phyloP scores from a whole-genome alignment of 208 protist genomes.

The Phytomonas serpens region DNA sequence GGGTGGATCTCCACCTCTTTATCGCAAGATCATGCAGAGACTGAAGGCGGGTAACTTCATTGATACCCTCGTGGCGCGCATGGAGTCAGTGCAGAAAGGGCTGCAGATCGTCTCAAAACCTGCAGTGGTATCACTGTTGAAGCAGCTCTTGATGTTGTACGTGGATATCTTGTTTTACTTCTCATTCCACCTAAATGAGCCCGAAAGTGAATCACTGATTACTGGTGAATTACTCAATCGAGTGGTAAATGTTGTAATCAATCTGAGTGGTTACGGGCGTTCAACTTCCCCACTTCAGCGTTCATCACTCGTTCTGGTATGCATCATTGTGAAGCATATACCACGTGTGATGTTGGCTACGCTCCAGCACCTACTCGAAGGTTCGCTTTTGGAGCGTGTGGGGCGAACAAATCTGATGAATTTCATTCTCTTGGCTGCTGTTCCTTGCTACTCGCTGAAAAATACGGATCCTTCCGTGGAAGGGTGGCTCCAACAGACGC shows the following conservation, averaged over 20 bases:
- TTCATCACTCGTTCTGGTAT: neutral
- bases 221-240: neutral
- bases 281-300: neutral
- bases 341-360: neutral
- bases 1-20: neutral
- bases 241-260: neutral
- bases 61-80: neutral
- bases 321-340: neutral
- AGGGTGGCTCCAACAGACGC: constrained; percentile 15
- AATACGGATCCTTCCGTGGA: neutral
- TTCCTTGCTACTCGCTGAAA: neutral
- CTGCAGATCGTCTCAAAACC: neutral
- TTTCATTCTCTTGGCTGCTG: neutral
- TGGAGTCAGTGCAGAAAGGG: neutral
- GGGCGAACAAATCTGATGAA: neutral
- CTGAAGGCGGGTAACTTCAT: neutral
- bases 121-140: neutral
- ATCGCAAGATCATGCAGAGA: neutral
- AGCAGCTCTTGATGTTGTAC: neutral
- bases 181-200: neutral
- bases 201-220: neutral
- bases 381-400: neutral
- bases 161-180: neutral
- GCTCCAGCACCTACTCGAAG: neutral
- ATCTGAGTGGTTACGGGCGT: neutral